These are phyloP conservation scores for Acanthamoeba triangularis DNA, from an alignment of 208 protist genomes.

Conservation along the genomic window DNA sequence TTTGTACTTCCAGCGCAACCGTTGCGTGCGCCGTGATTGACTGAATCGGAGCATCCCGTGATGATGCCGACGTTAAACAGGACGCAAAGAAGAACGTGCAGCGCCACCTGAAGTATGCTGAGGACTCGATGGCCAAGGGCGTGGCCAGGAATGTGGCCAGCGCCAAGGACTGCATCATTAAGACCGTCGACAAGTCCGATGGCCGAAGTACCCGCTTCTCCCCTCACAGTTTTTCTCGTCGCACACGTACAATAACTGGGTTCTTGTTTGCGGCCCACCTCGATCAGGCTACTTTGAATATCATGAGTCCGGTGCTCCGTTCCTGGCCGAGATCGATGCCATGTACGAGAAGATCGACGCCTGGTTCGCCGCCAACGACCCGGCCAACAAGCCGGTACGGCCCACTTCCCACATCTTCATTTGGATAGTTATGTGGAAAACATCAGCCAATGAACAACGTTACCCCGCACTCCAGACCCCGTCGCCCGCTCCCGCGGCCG, in stretches of 20 bases:
- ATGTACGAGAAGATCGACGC: slow-evolving; percentile 63
- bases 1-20: background rate
- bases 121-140: slow-evolving; percentile 52
- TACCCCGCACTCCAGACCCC: too few species aligned
- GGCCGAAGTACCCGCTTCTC: background rate
- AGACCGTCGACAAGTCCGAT: slow-evolving; percentile 27
- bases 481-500: background rate
- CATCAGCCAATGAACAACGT: too few species aligned
- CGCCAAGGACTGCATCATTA: slow-evolving; percentile 3
- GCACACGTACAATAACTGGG: background rate
- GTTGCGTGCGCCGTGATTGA: background rate
- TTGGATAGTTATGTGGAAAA: too few species aligned
- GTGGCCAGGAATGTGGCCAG: slow-evolving; percentile 12
- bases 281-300: slow-evolving; percentile 32
- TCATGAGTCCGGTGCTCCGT: background rate
- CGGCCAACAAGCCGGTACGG: slow-evolving; percentile 9
- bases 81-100: slow-evolving; percentile 29
- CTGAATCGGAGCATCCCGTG: background rate
- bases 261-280: too few species aligned
- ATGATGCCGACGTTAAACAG: background rate
- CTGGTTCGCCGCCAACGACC: slow-evolving; percentile 38
- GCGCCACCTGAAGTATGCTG: slow-evolving; percentile 25
- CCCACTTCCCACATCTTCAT: too few species aligned
- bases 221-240: background rate
- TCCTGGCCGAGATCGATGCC: slow-evolving; percentile 58